Conservation (phyloP, 1,139 yeast species). For the Nakaseomyces delphensis region DNA sequence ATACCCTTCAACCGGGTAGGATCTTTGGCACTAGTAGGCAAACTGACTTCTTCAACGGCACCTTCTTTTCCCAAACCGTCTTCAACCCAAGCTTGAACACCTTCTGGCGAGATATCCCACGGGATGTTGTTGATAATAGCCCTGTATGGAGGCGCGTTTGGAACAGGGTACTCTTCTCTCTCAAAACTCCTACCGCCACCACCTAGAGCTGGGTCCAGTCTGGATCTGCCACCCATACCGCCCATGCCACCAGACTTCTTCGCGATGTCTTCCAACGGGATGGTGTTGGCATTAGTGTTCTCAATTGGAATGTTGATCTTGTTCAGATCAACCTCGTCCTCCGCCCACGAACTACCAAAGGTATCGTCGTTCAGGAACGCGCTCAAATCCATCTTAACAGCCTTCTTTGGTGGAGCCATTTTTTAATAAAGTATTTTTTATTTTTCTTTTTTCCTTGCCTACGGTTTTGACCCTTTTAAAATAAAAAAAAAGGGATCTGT, state of each 20-base stretch:
- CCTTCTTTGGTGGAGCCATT: constrained; percentile 49
- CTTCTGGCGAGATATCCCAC: constrained; percentile 67
- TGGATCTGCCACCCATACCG: constrained; percentile 28
- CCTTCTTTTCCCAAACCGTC: constrained; percentile 50
- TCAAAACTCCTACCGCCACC: constrained; percentile 29
- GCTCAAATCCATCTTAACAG: constrained; percentile 47
- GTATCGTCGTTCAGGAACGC: constrained; percentile 47
- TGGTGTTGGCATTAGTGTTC: constrained; percentile 24
- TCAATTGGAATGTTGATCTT: constrained; percentile 49
- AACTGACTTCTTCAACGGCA: constrained; percentile 45
- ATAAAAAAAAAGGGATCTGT: too few relatives aligned
- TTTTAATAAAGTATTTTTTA: neutral
- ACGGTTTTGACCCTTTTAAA: too few relatives aligned
- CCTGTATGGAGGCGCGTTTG: constrained; percentile 85
- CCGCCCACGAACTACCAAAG: constrained; percentile 67
- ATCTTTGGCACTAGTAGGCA: constrained; percentile 58
- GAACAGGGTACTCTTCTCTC: constrained; percentile 72
- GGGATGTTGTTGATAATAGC: constrained; percentile 84
- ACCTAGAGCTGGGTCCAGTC: constrained; percentile 34
- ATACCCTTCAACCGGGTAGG: constrained; percentile 68
- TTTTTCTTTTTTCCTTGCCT: constrained; percentile 1
- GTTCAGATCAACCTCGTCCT: constrained; percentile 61
- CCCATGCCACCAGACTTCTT: constrained; percentile 13
- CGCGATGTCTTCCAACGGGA: constrained; percentile 27
- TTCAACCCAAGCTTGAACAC: constrained; percentile 58